phyloP scores from a whole-genome alignment of 495 filamentous ascomycete species.

The Neurospora terricola region DNA sequence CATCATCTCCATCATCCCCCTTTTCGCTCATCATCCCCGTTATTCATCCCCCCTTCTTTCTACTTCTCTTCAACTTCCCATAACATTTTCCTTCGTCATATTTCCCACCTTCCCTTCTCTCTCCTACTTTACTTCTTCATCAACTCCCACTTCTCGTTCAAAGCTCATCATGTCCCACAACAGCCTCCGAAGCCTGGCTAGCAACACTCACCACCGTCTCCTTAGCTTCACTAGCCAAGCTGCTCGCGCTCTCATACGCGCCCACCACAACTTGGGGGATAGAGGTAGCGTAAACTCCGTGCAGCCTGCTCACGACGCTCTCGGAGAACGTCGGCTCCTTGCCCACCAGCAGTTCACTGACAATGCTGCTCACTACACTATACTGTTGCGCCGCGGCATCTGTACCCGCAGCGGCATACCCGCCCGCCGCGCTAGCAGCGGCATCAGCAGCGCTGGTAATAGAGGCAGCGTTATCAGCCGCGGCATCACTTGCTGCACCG shows the following conservation, averaged over 20 bases:
- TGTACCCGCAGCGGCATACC: slow-evolving; percentile 45
- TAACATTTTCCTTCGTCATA: too few relatives aligned
- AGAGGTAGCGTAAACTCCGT: slow-evolving; percentile 43
- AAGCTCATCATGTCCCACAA: neutral
- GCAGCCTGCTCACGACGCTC: slow-evolving; percentile 62
- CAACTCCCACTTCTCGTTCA: too few relatives aligned
- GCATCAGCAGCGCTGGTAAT: slow-evolving; percentile 36
- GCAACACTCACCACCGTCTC: slow-evolving; percentile 15
- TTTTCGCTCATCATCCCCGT: too few relatives aligned
- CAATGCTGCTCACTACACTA: slow-evolving; percentile 56
- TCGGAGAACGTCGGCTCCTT: slow-evolving; percentile 78
- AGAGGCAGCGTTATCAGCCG: slow-evolving; percentile 24
- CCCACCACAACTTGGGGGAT: neutral
- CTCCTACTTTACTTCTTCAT: too few relatives aligned
- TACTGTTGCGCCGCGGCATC: slow-evolving; percentile 50
- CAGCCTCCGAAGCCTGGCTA: slow-evolving; percentile 14
- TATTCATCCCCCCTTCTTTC: too few relatives aligned
- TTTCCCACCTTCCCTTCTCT: too few relatives aligned
- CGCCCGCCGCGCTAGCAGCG: slow-evolving; percentile 14
- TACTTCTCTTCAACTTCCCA: too few relatives aligned
- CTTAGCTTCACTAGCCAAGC: slow-evolving; percentile 26
- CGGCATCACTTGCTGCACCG: slow-evolving; percentile 19
- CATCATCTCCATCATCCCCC: too few relatives aligned
- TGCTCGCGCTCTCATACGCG: slow-evolving; percentile 15
- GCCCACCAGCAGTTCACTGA: slow-evolving; percentile 67